Evolutionary conservation across 345 rosid genomes (phyloP).

Genomic region (Salix purpurea): DNA sequence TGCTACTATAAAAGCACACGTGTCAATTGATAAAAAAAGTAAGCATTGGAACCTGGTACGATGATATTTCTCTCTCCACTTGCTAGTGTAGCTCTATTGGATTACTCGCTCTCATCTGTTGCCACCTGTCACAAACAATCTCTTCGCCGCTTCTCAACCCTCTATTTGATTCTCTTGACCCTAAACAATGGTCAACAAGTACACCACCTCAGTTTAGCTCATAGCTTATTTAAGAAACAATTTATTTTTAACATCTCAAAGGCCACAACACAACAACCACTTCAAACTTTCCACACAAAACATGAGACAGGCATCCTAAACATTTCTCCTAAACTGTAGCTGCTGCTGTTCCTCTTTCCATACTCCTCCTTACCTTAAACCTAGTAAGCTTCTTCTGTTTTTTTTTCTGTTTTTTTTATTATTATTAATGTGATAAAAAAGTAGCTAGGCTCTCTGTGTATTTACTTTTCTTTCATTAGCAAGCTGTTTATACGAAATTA

Average conservation of each 20-base stretch:
- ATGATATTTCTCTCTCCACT: background rate
- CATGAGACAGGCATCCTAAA: background rate
- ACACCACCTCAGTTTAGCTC: background rate
- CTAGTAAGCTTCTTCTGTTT: background rate
- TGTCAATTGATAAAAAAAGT: too few species aligned
- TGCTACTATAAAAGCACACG: background rate
- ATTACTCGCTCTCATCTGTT: background rate
- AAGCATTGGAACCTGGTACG: conserved; percentile 23
- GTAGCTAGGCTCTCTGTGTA: background rate
- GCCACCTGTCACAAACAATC: conserved; percentile 7
- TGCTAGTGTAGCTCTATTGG: rapidly evolving
- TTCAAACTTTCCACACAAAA: conserved; percentile 11
- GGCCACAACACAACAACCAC: background rate
- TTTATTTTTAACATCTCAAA: background rate
- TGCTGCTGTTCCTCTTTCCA: background rate
- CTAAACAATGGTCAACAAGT: background rate
- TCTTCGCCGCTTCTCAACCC: background rate
- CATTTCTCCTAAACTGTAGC: background rate
- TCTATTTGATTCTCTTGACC: background rate
- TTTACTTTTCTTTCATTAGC: background rate
- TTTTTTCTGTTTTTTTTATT: too few species aligned
- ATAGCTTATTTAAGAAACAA: background rate
- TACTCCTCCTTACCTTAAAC: background rate
- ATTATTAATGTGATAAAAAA: background rate
- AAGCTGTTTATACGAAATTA: background rate